Base-by-base conservation (phyloP, 2,329 filamentous ascomycete species). In the Diaporthe sp. region DNA sequence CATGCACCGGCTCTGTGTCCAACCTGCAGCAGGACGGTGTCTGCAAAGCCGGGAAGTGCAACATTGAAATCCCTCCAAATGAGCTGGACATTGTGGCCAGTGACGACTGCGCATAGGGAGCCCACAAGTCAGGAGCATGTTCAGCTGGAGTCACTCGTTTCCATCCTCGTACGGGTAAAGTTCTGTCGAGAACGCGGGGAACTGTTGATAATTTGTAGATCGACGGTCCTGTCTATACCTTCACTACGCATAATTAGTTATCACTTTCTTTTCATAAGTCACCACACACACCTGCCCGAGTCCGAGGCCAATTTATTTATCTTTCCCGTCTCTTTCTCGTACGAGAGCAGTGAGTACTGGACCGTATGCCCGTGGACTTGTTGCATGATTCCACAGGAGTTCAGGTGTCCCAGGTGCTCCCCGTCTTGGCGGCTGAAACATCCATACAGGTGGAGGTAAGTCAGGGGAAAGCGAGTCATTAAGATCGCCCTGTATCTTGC, bases 1-100 rank as follows among this genome's bases (percentile, higher is more conserved):
- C 34, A 39, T 42, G 49, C 65, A 70, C 65, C 20, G 65, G 49
- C 34, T 55, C 49, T 7, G 34, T 70, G 2, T 20, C 47, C 47
- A 55, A 55, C 34, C 34, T 70, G 31, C 65, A 55, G 49, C 65
- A 55, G 13, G 49, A 70, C 13, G 65, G 49, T 20, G 65, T 70
- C n/a, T 70, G 65, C 49, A 55, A 70, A 28, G 65, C 47, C 47
- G 47, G 49, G 3, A 70, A 55, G 9, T 70, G 65, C 65, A 70
- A 70, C 22, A 70, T 55, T 10, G 22, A 70, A 5, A 55, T 55
- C 3, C 49, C 49, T 42, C 49, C 49, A 5, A 55, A 70, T 25
- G 65, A 70, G 34, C 65, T 70, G 49, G 65, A 70, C 34, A 55
- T 42, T 8, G 34, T 70, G 22, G 65, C 65, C 47, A 70, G 65